Evolutionary conservation across 257 asterid genomes (phyloP).

Genomic region (Lavandula angustifolia): DNA sequence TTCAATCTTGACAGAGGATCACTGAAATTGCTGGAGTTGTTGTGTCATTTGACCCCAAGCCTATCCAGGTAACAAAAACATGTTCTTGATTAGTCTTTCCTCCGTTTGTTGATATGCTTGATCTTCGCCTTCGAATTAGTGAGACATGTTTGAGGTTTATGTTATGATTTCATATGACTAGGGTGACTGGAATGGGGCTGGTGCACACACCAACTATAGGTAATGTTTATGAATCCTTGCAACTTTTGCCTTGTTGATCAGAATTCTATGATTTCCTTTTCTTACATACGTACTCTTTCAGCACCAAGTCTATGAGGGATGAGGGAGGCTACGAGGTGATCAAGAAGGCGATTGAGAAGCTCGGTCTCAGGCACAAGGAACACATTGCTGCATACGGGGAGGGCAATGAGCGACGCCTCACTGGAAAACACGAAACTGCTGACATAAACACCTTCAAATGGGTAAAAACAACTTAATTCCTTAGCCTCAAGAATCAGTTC

Average conservation of each 20-base stretch:
- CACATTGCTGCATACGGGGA: constrained; percentile 61
- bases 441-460: constrained; percentile 35
- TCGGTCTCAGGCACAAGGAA: constrained; percentile 69
- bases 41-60: constrained; percentile 80
- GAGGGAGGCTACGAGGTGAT: constrained; percentile 75
- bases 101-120: too few species aligned
- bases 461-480: constrained; percentile 49
- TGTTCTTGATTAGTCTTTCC: too few species aligned
- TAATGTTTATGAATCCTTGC: constrained; percentile 14
- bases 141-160: too few species aligned
- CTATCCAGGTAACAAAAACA: constrained; percentile 55
- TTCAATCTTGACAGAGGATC: constrained; percentile 62
- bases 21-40: constrained; percentile 81
- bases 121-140: too few species aligned
- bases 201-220: constrained; percentile 91
- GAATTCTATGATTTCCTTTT: too few species aligned
- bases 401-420: too few species aligned
- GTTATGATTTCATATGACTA: constrained; percentile 29
- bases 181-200: constrained; percentile 97
- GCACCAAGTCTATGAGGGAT: constrained; percentile 77
- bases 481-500: too few species aligned
- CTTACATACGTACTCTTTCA: constrained; percentile 1
- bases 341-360: constrained; percentile 79
- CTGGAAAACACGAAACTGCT: too few species aligned
- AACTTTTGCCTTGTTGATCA: too few species aligned